phyloP scores from a whole-genome alignment of 2,329 filamentous ascomycete species.

The Furcasterigmium furcatum region DNA sequence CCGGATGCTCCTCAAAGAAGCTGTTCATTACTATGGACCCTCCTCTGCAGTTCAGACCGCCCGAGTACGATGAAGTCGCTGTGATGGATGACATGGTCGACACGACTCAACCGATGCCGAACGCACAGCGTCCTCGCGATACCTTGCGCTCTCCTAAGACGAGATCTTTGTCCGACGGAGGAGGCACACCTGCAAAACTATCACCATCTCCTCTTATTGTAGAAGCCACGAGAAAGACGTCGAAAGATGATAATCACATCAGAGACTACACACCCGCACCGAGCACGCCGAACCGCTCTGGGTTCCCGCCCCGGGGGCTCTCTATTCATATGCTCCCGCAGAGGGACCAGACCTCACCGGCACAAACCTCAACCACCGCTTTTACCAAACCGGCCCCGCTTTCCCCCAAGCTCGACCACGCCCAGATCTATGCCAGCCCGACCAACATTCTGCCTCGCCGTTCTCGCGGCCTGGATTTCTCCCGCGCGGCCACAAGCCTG shows the following conservation, averaged over 20 bases:
- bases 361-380: slow-evolving; percentile 16
- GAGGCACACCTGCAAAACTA: slow-evolving; percentile 49
- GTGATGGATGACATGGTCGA: slow-evolving; percentile 23
- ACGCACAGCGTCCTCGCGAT: slow-evolving; percentile 8
- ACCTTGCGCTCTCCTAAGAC: slow-evolving; percentile 47
- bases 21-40: too few species aligned
- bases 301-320: slow-evolving; percentile 60
- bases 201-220: slow-evolving; percentile 57
- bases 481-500: slow-evolving; percentile 85
- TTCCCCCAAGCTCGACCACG: slow-evolving; percentile 82
- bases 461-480: slow-evolving; percentile 89
- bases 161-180: slow-evolving; percentile 66
- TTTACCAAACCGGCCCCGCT: slow-evolving; percentile 61
- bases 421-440: slow-evolving; percentile 82
- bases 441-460: slow-evolving; percentile 84
- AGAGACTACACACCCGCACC: slow-evolving; percentile 39
- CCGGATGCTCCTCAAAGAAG: too few species aligned
- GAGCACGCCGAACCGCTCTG: slow-evolving; percentile 70
- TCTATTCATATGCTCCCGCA: slow-evolving; percentile 67
- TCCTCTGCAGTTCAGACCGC: background rate
- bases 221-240: slow-evolving; percentile 50
- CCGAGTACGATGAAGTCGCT: slow-evolving; percentile 23
- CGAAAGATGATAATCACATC: slow-evolving; percentile 65
- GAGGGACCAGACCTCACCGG: slow-evolving; percentile 36
- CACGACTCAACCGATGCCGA: slow-evolving; percentile 2